Evolutionary conservation across 2,329 filamentous ascomycete genomes (phyloP), one percentile per base, ranked within the genome.

Genomic region (Harringtonia aguacate): DNA sequence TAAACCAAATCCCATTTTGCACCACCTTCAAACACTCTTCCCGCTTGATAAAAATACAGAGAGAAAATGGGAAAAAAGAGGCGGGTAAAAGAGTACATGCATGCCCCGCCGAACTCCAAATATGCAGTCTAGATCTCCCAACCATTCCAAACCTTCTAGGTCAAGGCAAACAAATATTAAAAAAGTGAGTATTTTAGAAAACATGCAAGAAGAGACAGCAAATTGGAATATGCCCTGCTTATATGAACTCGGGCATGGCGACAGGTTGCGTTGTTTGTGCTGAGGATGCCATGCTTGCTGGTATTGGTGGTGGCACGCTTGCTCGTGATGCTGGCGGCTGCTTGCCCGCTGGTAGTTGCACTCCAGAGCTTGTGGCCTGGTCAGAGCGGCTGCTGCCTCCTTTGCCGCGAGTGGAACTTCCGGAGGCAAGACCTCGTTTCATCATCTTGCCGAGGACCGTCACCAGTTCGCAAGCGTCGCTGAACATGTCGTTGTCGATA

Each of bases 401-500:
- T 33, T 40, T 46, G 14, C 41, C 18, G 8, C 36, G 31, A 4
- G 46, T 41, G 6, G 47, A 41, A 6, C 38, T 40, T 36, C 36
- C 33, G 15, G 43, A 17, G 18, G 18, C 40, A 22, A 52, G 43
- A 1, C 48, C 50, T 12, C 48, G 46, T 28, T 49, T 48, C 74
- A 89, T 86, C 81, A 95, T 92, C 56, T 82, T 86, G 8, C 86
- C 87, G 1, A 97, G 63, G 0, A 92, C 81, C 1, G 84, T 83
- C 9, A 97, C 89, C 13, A 95, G 72, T 55, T 90, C 84, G 46
- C 87, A 88, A 0, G 89, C 87, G 60, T 97, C 92, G 51, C 84
- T 79, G 58, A 95, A 98, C 69, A 92, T 94, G 52, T 94, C 87
- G 56, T 97, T 89, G 47, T 94, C 86, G 79, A 97, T 90, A 18